Base-by-base conservation (phyloP, 2,329 filamentous ascomycete genomes). In the Aspergillus awamori region DNA sequence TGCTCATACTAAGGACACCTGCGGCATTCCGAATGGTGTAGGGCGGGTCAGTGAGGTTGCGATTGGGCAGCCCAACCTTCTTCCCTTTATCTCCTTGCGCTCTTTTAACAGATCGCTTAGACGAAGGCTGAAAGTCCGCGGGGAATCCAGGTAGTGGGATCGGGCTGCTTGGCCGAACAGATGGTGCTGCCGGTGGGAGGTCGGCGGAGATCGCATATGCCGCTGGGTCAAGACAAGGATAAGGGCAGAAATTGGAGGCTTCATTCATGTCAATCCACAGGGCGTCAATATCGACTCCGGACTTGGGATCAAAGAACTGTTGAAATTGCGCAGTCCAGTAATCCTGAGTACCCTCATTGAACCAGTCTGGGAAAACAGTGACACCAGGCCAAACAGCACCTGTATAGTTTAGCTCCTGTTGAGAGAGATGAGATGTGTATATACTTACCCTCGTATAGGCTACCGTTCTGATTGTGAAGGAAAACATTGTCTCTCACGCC, bases 341-440 rank as follows among this genome's bases (percentile, higher is more conserved):
- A 1, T 77, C 69, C 52, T 87, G 82, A 1, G 86, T 85, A 55
- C 86, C 86, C 7, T 83, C 81, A 17, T 87, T 79, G 70, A 93
- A 92, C 90, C 90, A 94, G 72, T 94, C 91, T 0, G 89, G 89
- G 75, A 88, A 92, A 10, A 84, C 88, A 0, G 88, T 85, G 13
- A 87, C 83, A 49, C 91, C 91, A 5, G 91, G 88, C 91, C 91
- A 94, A 22, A 93, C 90, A 15, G 92, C 89, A 15, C 90, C 86
- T 76, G 17, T 15, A 22, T 15, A 22, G 13, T 8, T 66, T 13
- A 66, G 52, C 26, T 55, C 41, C 43, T 22, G 6, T 1, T 38
- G 1, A 8, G 4, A n/a, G 2, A 17, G 53, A 11, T 11, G 22
- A n/a, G 2, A 5, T 11, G 13, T 11, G 7, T 11, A 6, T 39